Base-by-base conservation (phyloP, 1,139 yeast genomes). In the Suhomyces anneliseae region DNA sequence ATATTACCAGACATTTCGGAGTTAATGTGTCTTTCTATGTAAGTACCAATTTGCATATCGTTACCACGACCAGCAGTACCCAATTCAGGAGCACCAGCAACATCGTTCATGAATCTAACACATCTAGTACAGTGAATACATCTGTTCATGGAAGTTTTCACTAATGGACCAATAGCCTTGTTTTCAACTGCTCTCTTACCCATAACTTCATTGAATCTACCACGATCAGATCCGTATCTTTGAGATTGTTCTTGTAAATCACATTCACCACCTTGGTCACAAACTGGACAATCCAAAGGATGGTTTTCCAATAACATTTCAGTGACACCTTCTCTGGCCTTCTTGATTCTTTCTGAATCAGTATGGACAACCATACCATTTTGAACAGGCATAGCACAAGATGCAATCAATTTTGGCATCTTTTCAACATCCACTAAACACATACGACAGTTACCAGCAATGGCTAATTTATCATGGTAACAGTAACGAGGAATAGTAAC, bases 391-490 rank as follows among this genome's bases (percentile, higher is more conserved):
- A 86, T 85, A 45, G 95, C 93, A 74, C 96, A 89, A 11, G 95
- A 87, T 7, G 96, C 96, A 56, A 88, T 88, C 62, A 90, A 84
- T 69, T 89, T 89, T 47, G 96, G 96, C 64, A 93, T 90, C 66
- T 88, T 82, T 69, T 89, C 96, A 47, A 89, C 88, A 61, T 89
- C 96, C 44, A 89, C 96, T 43, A 89, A 79, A 68, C 96, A 89
- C 96, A 89, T 89, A 71, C 96, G 85, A 69, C 96, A 89, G 72
- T 88, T 89, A 66, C 96, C 96, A n/a, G 96, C 96, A 64, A 89
- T 81, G 38, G 95, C 93, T 58, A 89, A 79, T 69, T 89, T 88
- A 61, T 89, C 96, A 69, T 89, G 96, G 75, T 87, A 89, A 72
- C 96, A 89, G 74, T 89, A 89, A 59, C 96, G 81, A 40, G 96